These are phyloP conservation scores for Vitis labrusca DNA, from an alignment of 164 flowering plant genomes.

Conservation along the genomic window DNA sequence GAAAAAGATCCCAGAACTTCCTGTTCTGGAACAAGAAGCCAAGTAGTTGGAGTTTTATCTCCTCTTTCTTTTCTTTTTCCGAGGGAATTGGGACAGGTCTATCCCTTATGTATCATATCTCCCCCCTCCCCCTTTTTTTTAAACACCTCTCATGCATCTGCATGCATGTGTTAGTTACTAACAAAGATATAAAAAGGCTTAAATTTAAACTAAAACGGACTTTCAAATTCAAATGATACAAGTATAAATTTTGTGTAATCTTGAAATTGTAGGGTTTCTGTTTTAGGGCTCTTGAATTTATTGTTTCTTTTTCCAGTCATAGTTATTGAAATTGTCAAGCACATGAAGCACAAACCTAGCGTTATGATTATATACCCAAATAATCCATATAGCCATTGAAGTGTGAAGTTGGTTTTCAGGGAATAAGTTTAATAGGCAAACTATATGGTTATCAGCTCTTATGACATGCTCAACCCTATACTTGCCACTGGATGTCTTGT, in stretches of 20 bases:
- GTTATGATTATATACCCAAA: too few relatives aligned
- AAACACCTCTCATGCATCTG: constrained; percentile 4
- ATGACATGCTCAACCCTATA: too few relatives aligned
- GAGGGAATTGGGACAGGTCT: neutral
- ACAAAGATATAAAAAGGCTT: constrained; percentile 14
- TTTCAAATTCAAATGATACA: neutral
- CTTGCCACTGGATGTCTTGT: too few relatives aligned
- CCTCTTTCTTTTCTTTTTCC: neutral
- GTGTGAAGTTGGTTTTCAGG: too few relatives aligned
- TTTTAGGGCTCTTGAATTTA: neutral
- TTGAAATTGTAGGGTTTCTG: too few relatives aligned
- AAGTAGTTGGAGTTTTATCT: constrained; percentile 29
- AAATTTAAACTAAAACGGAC: neutral
- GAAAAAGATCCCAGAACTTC: constrained; percentile 57
- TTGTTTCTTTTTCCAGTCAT: neutral
- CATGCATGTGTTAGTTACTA: constrained; percentile 20
- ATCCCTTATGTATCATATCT: neutral
- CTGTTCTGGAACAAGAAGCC: constrained; percentile 58
- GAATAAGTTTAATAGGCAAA: too few relatives aligned
- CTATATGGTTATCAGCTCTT: too few relatives aligned
- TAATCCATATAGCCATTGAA: too few relatives aligned
- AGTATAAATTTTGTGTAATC: constrained; percentile 1
- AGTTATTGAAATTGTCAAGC: too few relatives aligned
- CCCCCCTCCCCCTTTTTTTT: too few relatives aligned
- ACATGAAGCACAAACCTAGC: too few relatives aligned